phyloP scores from a whole-genome alignment of 306 rosid species.

The Hippophae gyantsensis region DNA sequence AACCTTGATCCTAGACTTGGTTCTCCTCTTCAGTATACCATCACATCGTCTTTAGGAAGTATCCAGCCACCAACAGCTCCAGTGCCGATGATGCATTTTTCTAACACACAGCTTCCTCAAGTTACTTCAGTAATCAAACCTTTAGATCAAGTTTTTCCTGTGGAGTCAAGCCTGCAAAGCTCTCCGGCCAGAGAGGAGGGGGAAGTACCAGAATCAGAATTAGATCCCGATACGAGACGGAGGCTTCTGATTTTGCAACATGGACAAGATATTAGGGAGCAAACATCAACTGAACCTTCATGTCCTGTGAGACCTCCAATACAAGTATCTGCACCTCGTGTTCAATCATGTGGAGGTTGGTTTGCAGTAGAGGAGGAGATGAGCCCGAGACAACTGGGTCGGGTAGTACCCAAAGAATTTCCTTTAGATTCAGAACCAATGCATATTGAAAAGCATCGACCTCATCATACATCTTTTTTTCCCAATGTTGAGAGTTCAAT shows the following conservation, averaged over 20 bases:
- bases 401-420: slow-evolving; percentile 60
- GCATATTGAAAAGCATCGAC: slow-evolving; percentile 63
- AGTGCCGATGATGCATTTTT: slow-evolving; percentile 37
- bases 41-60: slow-evolving; percentile 51
- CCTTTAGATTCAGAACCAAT: slow-evolving; percentile 60
- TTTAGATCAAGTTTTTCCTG: slow-evolving; percentile 41
- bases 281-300: slow-evolving; percentile 52
- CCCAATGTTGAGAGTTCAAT: slow-evolving; percentile 62
- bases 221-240: slow-evolving; percentile 97
- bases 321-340: slow-evolving; percentile 51
- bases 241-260: slow-evolving; percentile 98
- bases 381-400: slow-evolving; percentile 58
- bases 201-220: slow-evolving; percentile 95
- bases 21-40: slow-evolving; percentile 38
- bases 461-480: slow-evolving; percentile 62
- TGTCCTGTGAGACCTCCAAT: slow-evolving; percentile 53
- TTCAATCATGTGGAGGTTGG: slow-evolving; percentile 63
- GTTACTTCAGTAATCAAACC: slow-evolving; percentile 45
- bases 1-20: slow-evolving; percentile 58
- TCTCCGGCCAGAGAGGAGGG: slow-evolving; percentile 99
- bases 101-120: slow-evolving; percentile 53
- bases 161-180: slow-evolving; percentile 66
- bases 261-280: slow-evolving; percentile 91
- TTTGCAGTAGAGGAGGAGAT: slow-evolving; percentile 82
- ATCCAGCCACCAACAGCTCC: slow-evolving; percentile 48